Conservation (phyloP, 305 asterid species). For the Coffea humblotiana region DNA sequence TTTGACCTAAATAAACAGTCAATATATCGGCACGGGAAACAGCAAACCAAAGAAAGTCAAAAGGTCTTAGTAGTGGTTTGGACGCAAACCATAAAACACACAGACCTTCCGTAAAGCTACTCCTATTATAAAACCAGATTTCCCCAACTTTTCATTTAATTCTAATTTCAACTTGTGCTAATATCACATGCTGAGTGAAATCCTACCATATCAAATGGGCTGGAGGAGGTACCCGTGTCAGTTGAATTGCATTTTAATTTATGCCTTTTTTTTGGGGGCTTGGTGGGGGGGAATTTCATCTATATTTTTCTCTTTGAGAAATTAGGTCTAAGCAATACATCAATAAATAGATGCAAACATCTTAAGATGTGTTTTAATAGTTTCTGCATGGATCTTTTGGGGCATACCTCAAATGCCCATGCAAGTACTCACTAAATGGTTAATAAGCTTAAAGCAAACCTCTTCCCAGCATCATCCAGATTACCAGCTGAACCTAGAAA, state of each 20-base stretch:
- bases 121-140: not conserved
- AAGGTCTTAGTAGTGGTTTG: constrained; percentile 13
- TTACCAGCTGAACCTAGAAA: not conserved
- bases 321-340: no score
- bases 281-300: not conserved
- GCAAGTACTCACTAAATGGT: not conserved
- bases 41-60: constrained; percentile 9
- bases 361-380: no score
- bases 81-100: not conserved
- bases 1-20: constrained; percentile 63
- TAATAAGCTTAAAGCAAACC: not conserved
- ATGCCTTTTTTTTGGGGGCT: not conserved
- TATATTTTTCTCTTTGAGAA: not conserved
- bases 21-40: constrained; percentile 22
- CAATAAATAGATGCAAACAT: no score
- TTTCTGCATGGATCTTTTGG: not conserved
- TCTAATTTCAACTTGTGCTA: not conserved
- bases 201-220: not conserved
- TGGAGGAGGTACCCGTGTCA: not conserved
- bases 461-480: not conserved
- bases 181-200: not conserved
- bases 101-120: not conserved
- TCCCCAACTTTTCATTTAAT: not conserved
- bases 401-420: not conserved
- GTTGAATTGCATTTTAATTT: not conserved